Evolutionary conservation across 192 early-diverging fungal species (phyloP).

Genomic region (Rhizophagus clarus): DNA sequence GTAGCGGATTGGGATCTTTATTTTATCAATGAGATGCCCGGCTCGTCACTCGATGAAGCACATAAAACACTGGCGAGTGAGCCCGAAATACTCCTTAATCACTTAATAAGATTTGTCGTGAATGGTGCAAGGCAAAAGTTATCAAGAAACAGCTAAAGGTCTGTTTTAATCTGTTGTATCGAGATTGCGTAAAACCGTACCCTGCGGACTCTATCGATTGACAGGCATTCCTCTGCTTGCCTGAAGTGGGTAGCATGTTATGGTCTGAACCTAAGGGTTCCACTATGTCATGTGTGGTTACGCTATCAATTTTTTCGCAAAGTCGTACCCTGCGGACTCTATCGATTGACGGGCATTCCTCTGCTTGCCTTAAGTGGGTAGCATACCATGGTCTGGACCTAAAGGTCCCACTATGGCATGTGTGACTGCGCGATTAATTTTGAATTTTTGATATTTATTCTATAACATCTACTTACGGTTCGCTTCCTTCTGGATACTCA

Average conservation of each 20-base stretch:
- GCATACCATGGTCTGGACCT: slow-evolving; percentile 23
- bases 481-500: slow-evolving; percentile 32
- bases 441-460: slow-evolving; percentile 10
- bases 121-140: slow-evolving; percentile 12
- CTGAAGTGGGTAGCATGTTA: slow-evolving; percentile 23
- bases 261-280: slow-evolving; percentile 18
- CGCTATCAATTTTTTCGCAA: not conserved
- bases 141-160: slow-evolving; percentile 20
- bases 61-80: slow-evolving; percentile 22
- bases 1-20: slow-evolving; percentile 31
- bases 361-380: slow-evolving; percentile 27
- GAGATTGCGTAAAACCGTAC: slow-evolving; percentile 18
- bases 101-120: slow-evolving; percentile 9
- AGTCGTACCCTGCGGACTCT: slow-evolving; percentile 23
- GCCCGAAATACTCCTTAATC: slow-evolving; percentile 16
- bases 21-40: slow-evolving; percentile 31
- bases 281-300: slow-evolving; percentile 21
- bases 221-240: slow-evolving; percentile 27
- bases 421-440: slow-evolving; percentile 13
- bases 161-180: not conserved
- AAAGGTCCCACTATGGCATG: slow-evolving; percentile 20
- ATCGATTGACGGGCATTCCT: slow-evolving; percentile 23
- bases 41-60: not conserved
- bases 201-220: slow-evolving; percentile 19
- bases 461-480: slow-evolving; percentile 15